phyloP scores from a whole-genome alignment of 768 basidiomycete species.

The Jaapia argillacea region DNA sequence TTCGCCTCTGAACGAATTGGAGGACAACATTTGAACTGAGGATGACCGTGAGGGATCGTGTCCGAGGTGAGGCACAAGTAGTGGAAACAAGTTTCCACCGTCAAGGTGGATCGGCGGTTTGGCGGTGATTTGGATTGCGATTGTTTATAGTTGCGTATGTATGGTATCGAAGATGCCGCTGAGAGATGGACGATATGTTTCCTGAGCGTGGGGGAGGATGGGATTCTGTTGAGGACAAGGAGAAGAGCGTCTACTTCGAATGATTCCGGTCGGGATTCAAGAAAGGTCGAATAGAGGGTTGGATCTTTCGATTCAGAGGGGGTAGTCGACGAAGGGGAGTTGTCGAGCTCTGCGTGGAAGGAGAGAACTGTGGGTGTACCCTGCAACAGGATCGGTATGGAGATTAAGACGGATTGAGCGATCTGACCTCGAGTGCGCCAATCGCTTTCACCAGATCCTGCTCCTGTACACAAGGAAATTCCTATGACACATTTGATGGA shows the following conservation, averaged over 20 bases:
- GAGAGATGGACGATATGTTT: conserved; percentile 97
- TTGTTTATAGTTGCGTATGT: conserved; percentile 58
- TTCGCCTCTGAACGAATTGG: conserved; percentile 76
- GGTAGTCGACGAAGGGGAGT: conserved; percentile 18
- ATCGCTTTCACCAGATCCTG: conserved; percentile 61
- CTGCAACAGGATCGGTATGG: conserved; percentile 38
- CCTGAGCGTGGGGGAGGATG: conserved; percentile 52
- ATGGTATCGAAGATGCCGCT: conserved; percentile 69
- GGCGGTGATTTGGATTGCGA: too few species aligned
- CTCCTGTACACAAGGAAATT: conserved; percentile 84
- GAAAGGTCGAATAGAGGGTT: conserved; percentile 67
- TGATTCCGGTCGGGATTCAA: conserved; percentile 71
- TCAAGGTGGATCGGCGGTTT: too few species aligned
- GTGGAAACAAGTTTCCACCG: conserved; percentile 97
- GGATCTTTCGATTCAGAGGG: conserved; percentile 28
- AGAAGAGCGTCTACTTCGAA: conserved; percentile 78
- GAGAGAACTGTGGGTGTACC: conserved; percentile 60
- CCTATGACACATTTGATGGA: conserved; percentile 51
- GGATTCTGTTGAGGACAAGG: conserved; percentile 60
- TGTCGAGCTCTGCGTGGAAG: conserved; percentile 89
- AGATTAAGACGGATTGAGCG: conserved; percentile 1
- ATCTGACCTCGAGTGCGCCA: conserved; percentile 56
- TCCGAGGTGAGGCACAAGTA: conserved; percentile 76
- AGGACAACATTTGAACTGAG: conserved; percentile 95
- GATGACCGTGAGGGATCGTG: conserved; percentile 61